These are phyloP conservation scores for Puccinia horiana DNA, from an alignment of 1,284 basidiomycete species.

Conservation along the genomic window DNA sequence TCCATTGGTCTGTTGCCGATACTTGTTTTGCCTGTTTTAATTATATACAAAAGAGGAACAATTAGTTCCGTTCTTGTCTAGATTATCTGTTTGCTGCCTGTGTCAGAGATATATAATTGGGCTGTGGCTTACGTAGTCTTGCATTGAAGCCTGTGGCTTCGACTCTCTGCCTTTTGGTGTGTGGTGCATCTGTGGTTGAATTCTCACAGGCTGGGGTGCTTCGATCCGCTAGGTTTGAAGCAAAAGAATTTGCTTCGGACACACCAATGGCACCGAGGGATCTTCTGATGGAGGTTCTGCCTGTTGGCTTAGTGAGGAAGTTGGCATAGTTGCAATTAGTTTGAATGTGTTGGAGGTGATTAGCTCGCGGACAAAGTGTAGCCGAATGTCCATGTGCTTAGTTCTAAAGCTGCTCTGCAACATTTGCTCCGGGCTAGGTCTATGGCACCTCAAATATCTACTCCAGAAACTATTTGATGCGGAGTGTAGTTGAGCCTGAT, in stretches of 20 bases:
- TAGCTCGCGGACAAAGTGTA: background rate
- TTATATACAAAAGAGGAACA: too few species aligned
- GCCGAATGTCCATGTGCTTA: background rate
- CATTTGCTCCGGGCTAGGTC: background rate
- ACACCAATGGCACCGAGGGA: background rate
- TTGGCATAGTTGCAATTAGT: background rate
- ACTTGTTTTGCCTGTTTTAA: too few species aligned
- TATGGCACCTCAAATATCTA: background rate
- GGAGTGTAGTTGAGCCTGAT: background rate
- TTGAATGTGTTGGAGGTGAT: background rate
- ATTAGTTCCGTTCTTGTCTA: too few species aligned
- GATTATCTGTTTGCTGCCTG: too few species aligned
- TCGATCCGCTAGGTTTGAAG: background rate
- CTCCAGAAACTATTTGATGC: background rate
- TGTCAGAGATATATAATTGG: too few species aligned
- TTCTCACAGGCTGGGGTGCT: background rate
- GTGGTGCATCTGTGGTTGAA: too few species aligned
- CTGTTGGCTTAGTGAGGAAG: slow-evolving; percentile 7
- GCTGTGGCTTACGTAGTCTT: too few species aligned
- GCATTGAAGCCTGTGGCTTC: too few species aligned
- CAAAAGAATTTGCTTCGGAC: background rate
- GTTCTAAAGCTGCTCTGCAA: background rate
- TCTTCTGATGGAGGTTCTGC: background rate
- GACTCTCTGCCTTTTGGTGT: too few species aligned
- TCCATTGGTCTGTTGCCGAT: too few species aligned